phyloP scores from a whole-genome alignment of 441 rosid species.

The Jatropha multifida region DNA sequence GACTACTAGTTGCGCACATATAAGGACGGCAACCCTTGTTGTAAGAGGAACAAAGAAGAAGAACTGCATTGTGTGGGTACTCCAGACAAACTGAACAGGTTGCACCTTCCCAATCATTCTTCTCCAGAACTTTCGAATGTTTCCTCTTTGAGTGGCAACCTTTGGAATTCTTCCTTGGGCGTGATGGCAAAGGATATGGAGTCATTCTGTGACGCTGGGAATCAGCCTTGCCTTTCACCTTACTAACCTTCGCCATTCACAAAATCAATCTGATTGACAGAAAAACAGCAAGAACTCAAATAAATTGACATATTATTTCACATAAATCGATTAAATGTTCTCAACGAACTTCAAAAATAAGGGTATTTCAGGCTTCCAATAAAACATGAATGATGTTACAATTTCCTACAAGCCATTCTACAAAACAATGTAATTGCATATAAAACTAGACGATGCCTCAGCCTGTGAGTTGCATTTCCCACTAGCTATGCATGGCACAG shows the following conservation, averaged over 20 bases:
- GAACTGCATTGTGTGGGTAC: conserved; percentile 93
- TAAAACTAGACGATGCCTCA: neutral
- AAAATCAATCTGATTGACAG: conserved; percentile 28
- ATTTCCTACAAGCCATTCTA: neutral
- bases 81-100: conserved; percentile 92
- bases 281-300: conserved; percentile 12
- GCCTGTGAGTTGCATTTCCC: neutral
- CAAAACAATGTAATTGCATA: neutral
- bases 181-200: conserved; percentile 28
- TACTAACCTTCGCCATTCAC: conserved; percentile 57
- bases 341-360: neutral
- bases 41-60: conserved; percentile 90
- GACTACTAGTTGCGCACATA: conserved; percentile 94
- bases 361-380: neutral
- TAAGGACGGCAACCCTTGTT: conserved; percentile 96
- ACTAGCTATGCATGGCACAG: neutral
- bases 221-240: conserved; percentile 31
- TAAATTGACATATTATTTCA: neutral
- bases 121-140: conserved; percentile 39
- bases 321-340: neutral
- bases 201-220: conserved; percentile 25
- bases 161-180: conserved; percentile 33
- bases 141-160: conserved; percentile 29
- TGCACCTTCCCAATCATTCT: conserved; percentile 79
- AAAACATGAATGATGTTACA: neutral